Base-by-base conservation (phyloP, 2,329 filamentous ascomycete genomes). In the Fusarium tricinctum region DNA sequence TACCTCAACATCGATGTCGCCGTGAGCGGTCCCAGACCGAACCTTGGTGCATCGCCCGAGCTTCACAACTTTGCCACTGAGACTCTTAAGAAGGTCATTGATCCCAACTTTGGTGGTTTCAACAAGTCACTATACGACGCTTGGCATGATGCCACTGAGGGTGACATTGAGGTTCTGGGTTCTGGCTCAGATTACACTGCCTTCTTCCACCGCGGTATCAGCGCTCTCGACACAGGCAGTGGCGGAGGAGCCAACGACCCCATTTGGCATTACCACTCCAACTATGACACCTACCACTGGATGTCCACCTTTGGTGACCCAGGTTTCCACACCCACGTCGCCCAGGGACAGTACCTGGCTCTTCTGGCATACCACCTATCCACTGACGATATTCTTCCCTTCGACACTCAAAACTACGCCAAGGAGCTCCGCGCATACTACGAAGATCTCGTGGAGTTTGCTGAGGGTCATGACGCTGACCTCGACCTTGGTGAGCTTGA, bases 231-330 rank as follows among this genome's bases (percentile, higher is more conserved):
- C 63, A 80, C 90, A 20, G 84, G 86, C 4, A 88, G 88, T 40
- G 72, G 73, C 1, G 74, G 76, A 10, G 80, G 80, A 5, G 53
- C 73, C 0, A 75, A 77, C 0, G 85, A 88, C 40, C 82, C 89
- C 0, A 81, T 92, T 8, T 92, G 91, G 75, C 90, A 92, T 68
- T 97, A 96, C 74, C 92, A 97, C 76, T 87, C 88, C 65, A 96
- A 96, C 79, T 97, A 94, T 75, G 93, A 97, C 75, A 92, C 87
- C 33, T 94, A 92, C 75, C 83, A 90, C 73, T 97, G 93, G 93
- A 96, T 96, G 92, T 85, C 90, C 15, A 90, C 82, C 5, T 93
- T 88, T 69, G 92, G 92, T 6, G 93, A 97, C 69, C 84, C 85
- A 2, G 84, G 81, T 1, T 88, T 86, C 50, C 81, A 86, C n/a